Evolutionary conservation across 2,329 filamentous ascomycete species (phyloP).

Genomic region (Aspergillus phoenicis): DNA sequence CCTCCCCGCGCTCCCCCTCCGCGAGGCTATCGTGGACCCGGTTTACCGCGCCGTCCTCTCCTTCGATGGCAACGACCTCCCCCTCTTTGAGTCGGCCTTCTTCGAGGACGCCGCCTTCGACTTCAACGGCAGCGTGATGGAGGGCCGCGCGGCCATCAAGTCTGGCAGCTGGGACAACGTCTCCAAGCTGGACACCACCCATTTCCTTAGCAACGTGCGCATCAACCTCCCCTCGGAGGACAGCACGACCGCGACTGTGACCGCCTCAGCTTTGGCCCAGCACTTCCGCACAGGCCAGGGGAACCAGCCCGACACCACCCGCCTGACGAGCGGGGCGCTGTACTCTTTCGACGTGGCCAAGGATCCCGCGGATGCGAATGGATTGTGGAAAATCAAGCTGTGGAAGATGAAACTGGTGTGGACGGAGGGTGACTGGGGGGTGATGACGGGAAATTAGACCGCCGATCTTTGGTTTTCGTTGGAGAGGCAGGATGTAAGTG

Average conservation of each 20-base stretch:
- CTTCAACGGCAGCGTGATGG: slow-evolving; percentile 22
- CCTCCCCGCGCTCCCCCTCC: slow-evolving; percentile 21
- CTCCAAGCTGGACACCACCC: slow-evolving; percentile 33
- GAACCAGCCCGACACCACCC: slow-evolving; percentile 22
- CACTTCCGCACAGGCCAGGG: slow-evolving; percentile 31
- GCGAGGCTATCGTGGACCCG: slow-evolving; percentile 38
- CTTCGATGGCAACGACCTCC: slow-evolving; percentile 31
- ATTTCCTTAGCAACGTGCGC: slow-evolving; percentile 23
- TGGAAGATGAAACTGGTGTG: slow-evolving; percentile 36
- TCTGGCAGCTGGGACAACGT: slow-evolving; percentile 24
- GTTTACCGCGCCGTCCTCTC: slow-evolving; percentile 31
- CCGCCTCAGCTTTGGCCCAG: slow-evolving; percentile 4
- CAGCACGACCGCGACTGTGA: too few species aligned
- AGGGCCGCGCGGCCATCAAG: slow-evolving; percentile 25
- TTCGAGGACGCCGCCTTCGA: slow-evolving; percentile 23
- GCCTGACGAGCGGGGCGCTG: slow-evolving; percentile 27
- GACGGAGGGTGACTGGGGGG: slow-evolving; percentile 25
- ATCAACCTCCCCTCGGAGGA: too few species aligned
- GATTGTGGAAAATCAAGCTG: slow-evolving; percentile 40
- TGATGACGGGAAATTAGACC: slow-evolving; percentile 3
- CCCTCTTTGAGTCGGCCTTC: slow-evolving; percentile 35
- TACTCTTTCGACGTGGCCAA: slow-evolving; percentile 35
- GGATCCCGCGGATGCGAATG: slow-evolving; percentile 14
- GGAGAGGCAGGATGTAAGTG: too few species aligned
- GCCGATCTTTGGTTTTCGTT: too few species aligned